Percentiles rank a stretch among this genome's conserved stretches.
Evolutionary conservation across 139 green algal species (phyloP).

Genomic region (Volvox africanus): DNA sequence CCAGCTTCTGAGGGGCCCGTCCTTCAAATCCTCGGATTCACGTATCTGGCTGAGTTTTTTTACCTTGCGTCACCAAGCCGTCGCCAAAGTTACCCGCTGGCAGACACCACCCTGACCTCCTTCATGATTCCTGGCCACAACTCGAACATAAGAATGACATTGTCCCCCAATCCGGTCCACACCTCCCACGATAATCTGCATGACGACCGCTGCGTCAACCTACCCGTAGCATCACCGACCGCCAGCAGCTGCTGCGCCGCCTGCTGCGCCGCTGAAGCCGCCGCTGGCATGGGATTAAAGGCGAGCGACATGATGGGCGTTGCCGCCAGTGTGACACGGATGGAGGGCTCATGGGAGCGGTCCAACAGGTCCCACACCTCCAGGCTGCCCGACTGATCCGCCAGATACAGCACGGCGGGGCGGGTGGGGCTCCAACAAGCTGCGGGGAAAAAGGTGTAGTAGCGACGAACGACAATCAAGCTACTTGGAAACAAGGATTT

Average conservation of each 20-base stretch:
- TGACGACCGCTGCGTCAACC: background rate
- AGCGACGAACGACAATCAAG: too few species aligned
- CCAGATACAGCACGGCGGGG: conserved; percentile 79
- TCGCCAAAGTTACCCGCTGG: too few species aligned
- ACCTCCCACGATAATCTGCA: background rate
- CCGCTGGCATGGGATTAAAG: conserved; percentile 64
- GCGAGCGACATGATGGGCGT: conserved; percentile 71
- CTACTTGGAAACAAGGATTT: too few species aligned
- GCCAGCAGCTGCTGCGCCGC: conserved; percentile 73
- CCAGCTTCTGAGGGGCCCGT: too few species aligned
- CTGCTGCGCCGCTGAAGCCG: conserved; percentile 27
- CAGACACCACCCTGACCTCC: too few species aligned
- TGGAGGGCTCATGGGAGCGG: conserved; percentile 79
- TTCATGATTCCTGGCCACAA: too few species aligned
- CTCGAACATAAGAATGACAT: too few species aligned
- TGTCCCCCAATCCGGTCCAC: background rate
- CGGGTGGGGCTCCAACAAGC: conserved; percentile 87
- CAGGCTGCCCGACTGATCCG: conserved; percentile 69
- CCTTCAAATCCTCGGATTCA: too few species aligned
- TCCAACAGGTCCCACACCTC: conserved; percentile 89
- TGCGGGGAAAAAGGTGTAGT: conserved; percentile 14
- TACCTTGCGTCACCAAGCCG: too few species aligned
- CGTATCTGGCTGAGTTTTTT: too few species aligned
- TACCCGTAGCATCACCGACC: conserved; percentile 60
- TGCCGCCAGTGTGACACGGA: conserved; percentile 59